These are phyloP conservation scores for Euphorbia corollata DNA, from an alignment of 441 rosid genomes.

Conservation along the genomic window DNA sequence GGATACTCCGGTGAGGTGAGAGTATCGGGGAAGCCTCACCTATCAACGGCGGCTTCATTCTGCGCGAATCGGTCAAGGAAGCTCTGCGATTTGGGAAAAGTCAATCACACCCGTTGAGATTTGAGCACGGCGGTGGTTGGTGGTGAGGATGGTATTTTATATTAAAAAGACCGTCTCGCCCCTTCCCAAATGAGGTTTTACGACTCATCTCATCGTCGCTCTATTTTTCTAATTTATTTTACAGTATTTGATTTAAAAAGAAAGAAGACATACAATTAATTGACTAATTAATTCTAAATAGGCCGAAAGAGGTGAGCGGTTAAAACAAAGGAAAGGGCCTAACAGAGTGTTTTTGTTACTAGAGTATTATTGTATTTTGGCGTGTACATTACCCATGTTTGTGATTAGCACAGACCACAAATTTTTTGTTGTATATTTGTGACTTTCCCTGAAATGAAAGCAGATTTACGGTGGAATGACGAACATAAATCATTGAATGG, in stretches of 20 bases:
- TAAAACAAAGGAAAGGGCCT: neutral
- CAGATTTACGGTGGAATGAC: neutral
- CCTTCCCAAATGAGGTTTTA: constrained; percentile 17
- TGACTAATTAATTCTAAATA: constrained; percentile 5
- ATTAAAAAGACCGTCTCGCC: constrained; percentile 28
- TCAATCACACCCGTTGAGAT: constrained; percentile 49
- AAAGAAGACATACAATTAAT: no score
- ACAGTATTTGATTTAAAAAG: neutral
- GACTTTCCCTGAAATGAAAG: neutral
- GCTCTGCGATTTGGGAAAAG: constrained; percentile 74
- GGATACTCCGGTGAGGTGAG: constrained; percentile 37
- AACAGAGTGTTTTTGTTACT: neutral
- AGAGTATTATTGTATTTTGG: neutral
- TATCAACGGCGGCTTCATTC: constrained; percentile 58
- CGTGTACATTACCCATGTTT: constrained; percentile 8
- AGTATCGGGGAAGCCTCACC: constrained; percentile 43
- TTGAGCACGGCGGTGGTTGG: constrained; percentile 15
- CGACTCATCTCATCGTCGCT: neutral
- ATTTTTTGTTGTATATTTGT: constrained; percentile 16
- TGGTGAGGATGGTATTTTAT: neutral
- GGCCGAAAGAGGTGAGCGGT: neutral
- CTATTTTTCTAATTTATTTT: neutral
- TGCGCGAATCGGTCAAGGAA: constrained; percentile 72
- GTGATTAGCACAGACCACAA: constrained; percentile 6
- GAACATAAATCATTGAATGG: no score